Evolutionary conservation across 345 rosid genomes (phyloP), one percentile per base, ranked within the genome.

Genomic region (Gynandropsis gynandra): DNA sequence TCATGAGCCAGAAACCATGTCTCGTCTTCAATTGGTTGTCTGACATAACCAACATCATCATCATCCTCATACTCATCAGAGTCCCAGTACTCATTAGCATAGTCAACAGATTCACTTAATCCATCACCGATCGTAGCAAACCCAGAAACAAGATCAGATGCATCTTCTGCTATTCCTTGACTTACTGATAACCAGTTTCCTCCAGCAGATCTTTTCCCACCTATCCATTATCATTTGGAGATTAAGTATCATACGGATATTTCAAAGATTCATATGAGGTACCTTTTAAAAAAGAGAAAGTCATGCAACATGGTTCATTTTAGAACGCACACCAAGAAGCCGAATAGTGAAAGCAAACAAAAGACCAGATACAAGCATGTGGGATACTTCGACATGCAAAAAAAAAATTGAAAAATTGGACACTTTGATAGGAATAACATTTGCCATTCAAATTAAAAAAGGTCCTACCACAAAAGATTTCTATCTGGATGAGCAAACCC

Each of bases 1-100:
- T 87, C 98, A 64, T 90, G 90, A 41, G 96, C 96, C 61, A 90
- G 73, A 74, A 90, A 90, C 96, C 96, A 90, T 36, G 90, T 68
- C 78, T 90, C 95, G 61, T 87, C 96, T 74, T 87, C 98, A 21
- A 90, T 80, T 17, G 96, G 92, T 57, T 87, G 98, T 72, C 98
- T 83, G 71, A 72, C 80, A 74, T 87, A 90, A 15, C 98, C 98
- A 74, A 78, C 92, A 59, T 90, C 98, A 33, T 87, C 95, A 21
- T 90, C 89, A 1, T 90, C 89, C 1, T 90, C 98, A 52, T 90
- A 90, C 56, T 90, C 95, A 65, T 90, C 98, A 38, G 98, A 90
- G 67, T 90, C 98, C 98, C 98, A 90, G 64, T 78, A 89, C 43
- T 87, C 96, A 46, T 90, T 81, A 24, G 85, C 76, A 55, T 83